Conservation (phyloP, 345 rosid species). For the Aethionema arabicum region DNA sequence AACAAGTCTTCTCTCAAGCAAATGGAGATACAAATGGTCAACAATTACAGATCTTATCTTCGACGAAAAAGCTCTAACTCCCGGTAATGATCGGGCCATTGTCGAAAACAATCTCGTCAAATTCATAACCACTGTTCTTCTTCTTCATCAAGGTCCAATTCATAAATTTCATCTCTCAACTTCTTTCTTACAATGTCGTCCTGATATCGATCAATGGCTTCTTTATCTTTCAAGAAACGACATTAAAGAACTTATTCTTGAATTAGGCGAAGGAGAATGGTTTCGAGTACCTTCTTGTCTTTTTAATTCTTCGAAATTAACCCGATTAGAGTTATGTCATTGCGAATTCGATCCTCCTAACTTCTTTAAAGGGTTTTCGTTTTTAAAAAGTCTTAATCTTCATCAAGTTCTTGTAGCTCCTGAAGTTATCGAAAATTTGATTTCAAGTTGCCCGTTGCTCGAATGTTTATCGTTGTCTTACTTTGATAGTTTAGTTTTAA, state of each 20-base stretch:
- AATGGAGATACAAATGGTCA: conserved; percentile 89
- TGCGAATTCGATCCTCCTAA: conserved; percentile 81
- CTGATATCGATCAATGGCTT: conserved; percentile 87
- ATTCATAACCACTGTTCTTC: conserved; percentile 61
- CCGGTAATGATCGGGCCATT: conserved; percentile 31
- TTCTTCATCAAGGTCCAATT: conserved; percentile 90
- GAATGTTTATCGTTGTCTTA: conserved; percentile 76
- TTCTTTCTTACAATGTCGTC: conserved; percentile 54
- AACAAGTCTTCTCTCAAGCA: conserved; percentile 71
- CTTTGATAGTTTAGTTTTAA: conserved; percentile 71
- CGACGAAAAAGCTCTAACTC: conserved; percentile 56
- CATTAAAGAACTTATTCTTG: conserved; percentile 68
- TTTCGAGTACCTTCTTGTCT: conserved; percentile 79
- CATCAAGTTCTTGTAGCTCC: conserved; percentile 72
- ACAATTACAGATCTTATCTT: conserved; percentile 65
- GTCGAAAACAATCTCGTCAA: conserved; percentile 53
- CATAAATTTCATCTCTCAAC: conserved; percentile 82
- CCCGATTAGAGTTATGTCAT: conserved; percentile 64
- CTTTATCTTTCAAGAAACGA: conserved; percentile 81
- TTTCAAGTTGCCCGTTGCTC: conserved; percentile 75
- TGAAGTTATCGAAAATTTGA: conserved; percentile 72
- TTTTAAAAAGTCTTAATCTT: conserved; percentile 68
- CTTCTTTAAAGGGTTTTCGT: conserved; percentile 65
- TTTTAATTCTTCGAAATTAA: conserved; percentile 57
- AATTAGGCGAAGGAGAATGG: conserved; percentile 85